Conservation (phyloP, 2,329 filamentous ascomycete species). For the Hirsutella thompsonii region DNA sequence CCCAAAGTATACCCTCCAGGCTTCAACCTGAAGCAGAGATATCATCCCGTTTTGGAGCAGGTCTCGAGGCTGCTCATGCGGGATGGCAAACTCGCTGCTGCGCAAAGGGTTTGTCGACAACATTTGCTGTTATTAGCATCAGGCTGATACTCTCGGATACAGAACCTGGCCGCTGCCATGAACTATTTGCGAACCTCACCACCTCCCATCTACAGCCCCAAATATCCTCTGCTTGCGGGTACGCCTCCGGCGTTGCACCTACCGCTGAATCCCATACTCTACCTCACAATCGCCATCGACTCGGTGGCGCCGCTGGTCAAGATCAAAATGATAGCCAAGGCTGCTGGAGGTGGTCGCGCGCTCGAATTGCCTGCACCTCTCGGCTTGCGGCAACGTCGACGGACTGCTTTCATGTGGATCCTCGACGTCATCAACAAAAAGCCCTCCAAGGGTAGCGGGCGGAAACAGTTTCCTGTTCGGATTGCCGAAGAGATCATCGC, state of each 20-base stretch:
- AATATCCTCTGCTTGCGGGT: slow-evolving; percentile 60
- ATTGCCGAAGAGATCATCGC: slow-evolving; percentile 78
- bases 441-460: slow-evolving; percentile 57
- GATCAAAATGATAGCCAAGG: slow-evolving; percentile 61
- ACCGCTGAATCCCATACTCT: slow-evolving; percentile 77
- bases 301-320: slow-evolving; percentile 81
- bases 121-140: not conserved
- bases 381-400: slow-evolving; percentile 58
- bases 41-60: slow-evolving; percentile 75
- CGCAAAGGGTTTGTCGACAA: slow-evolving; percentile 59
- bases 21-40: slow-evolving; percentile 62
- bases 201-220: slow-evolving; percentile 61
- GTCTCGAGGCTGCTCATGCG: slow-evolving; percentile 84
- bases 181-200: slow-evolving; percentile 74
- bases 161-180: slow-evolving; percentile 81
- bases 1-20: slow-evolving; percentile 48
- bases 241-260: slow-evolving; percentile 66
- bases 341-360: slow-evolving; percentile 73
- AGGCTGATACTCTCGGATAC: slow-evolving; percentile 7
- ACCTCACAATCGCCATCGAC: slow-evolving; percentile 83
- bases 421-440: slow-evolving; percentile 71
- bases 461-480: slow-evolving; percentile 59
- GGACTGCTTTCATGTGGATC: slow-evolving; percentile 80
- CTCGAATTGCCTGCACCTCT: slow-evolving; percentile 76
- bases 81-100: slow-evolving; percentile 78